Evolutionary conservation across 371 early-diverging fungal genomes (phyloP), one percentile per base, ranked within the genome.

Genomic region (Lichtheimia hyalospora): DNA sequence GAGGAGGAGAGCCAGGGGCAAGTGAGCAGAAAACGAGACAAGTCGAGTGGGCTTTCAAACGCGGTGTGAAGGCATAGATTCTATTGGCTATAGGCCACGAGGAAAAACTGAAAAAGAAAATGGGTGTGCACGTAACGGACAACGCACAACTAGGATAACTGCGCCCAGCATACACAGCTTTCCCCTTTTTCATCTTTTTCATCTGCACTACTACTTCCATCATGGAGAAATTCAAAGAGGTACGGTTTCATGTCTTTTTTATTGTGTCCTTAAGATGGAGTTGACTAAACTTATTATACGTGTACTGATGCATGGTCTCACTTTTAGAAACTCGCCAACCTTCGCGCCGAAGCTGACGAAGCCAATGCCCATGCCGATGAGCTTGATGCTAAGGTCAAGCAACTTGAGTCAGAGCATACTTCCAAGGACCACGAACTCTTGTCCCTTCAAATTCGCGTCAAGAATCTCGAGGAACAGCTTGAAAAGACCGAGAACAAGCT

Each of bases 371-470:
- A 83, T 43, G 90, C 89, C 54, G 92, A 91, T 52, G 75, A 82
- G 41, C 84, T 88, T 52, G 89, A 88, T 70, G 69, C 63, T 34
- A 74, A 82, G 43, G 75, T 82, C 69, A 93, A 92, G 84, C 75
- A 77, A 63, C 68, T 85, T 16, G 74, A 83, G 67, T 78, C 78
- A 42, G 84, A 87, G 64, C 81, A 84, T 57, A 86, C 74, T 15
- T 66, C 78, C 57, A 91, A 91, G 73, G 92, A 92, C 54, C 90
- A 90, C 66, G 91, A 91, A 57, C 64, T 91, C 52, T 77, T 82
- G 21, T 90, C 91, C 48, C 73, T 88, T 54, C 79, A 86, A 70
- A 91, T 82, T 75, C 84, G 87, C 67, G 72, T 88, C 57, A 70
- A 71, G 60, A 77, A 81, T 49, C 78, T 87, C 39, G 90, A 91